Evolutionary conservation across 176 grass and related monocot genomes (phyloP).

Genomic region (Panicum miliaceum): DNA sequence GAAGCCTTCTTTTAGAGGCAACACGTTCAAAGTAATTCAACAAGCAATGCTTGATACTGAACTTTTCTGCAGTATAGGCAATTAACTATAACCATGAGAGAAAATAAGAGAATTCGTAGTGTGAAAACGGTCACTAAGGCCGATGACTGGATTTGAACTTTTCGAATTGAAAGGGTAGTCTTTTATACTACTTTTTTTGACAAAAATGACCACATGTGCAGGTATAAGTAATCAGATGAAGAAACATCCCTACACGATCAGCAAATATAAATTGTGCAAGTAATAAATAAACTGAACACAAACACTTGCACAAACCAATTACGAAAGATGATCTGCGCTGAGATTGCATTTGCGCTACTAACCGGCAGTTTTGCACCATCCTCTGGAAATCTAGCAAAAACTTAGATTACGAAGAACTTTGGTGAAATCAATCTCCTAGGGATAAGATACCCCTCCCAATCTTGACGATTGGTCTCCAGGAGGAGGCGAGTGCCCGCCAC

Average conservation of each 20-base stretch:
- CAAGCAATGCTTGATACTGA: not conserved
- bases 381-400: not conserved
- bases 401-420: too few relatives aligned
- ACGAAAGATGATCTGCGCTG: not conserved
- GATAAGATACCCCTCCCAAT: too few relatives aligned
- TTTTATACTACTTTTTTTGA: conserved; percentile 43
- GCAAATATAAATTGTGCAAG: not conserved
- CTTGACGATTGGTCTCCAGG: too few relatives aligned
- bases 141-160: not conserved
- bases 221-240: conserved; percentile 1
- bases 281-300: not conserved
- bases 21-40: conserved; percentile 7
- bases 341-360: not conserved
- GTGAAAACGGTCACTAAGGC: not conserved
- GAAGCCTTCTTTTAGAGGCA: not conserved
- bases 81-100: not conserved
- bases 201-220: conserved; percentile 53
- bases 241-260: conserved; percentile 18
- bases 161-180: not conserved
- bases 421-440: too few relatives aligned
- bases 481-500: too few relatives aligned
- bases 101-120: not conserved
- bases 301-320: not conserved
- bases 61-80: not conserved
- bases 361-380: not conserved